Base-by-base conservation (phyloP, 1,139 yeast genomes). In the Entelexis sorbosivorans region DNA sequence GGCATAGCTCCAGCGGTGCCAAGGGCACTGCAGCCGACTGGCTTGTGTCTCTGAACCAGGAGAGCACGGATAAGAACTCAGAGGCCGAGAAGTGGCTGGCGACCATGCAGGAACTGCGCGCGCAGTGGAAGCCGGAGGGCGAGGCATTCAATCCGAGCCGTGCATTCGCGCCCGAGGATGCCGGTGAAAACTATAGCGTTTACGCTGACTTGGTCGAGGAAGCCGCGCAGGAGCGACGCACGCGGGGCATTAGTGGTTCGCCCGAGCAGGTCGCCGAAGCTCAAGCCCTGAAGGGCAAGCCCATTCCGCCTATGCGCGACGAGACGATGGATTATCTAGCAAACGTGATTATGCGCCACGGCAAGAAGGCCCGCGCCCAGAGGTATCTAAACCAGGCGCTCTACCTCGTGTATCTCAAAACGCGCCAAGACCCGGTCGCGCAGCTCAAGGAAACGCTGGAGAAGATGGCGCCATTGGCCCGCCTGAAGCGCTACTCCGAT, bases 301-400 rank as follows among this genome's bases (percentile, higher is more conserved):
- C 78, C 20, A 69, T 86, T 34, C 95, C 96, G 17, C 65, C 72
- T 26, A 72, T 74, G 60, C 69, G 72, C 34, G 95, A 89, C 60
- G 82, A 85, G 16, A 77, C 82, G 32, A 74, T 91, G 50, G 80
- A 81, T 50, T 84, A 84, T 60, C 77, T 91, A 61, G 81, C 86
- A 52, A 87, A 89, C 65, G 75, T 88, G 69, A 80, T 91, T 55
- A 93, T 93, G 98, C 79, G 87, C 64, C 81, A 86, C 63, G 99
- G 99, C 48, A 81, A 82, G 66, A 91, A 89, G 66, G 78, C 87
- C 50, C 72, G 75, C 50, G 96, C 98, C 1, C 83, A 82, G 64
- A 82, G 76, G 61, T 73, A 76, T 50, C 74, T 93, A 56, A 76
- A 82, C 52, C 77, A 82, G 64, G 95, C 96, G 1, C 72, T 91